Evolutionary conservation across 345 rosid genomes (phyloP).

Genomic region (Bruguiera sexangula): DNA sequence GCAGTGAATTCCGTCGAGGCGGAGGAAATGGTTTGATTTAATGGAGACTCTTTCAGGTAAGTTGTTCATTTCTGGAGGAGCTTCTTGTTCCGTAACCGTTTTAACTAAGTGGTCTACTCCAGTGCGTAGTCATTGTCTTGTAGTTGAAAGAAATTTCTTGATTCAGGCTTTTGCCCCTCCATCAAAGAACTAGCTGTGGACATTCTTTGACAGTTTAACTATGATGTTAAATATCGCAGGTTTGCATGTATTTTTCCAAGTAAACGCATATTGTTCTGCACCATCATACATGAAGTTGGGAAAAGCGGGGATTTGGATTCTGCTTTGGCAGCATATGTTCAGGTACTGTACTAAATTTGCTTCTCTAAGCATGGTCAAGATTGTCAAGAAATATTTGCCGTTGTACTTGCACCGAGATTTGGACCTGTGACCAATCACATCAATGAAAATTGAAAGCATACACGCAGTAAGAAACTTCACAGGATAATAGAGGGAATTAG

Average conservation of each 20-base stretch:
- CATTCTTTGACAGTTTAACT: conserved; percentile 5
- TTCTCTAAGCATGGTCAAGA: too few relatives aligned
- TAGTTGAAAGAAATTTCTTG: conserved; percentile 9
- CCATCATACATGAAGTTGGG: conserved; percentile 62
- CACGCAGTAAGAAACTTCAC: too few relatives aligned
- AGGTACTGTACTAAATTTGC: too few relatives aligned
- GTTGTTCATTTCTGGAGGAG: not conserved
- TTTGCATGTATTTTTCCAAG: conserved; percentile 63
- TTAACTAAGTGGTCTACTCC: not conserved
- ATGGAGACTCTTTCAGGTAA: conserved; percentile 76
- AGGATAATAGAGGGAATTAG: too few relatives aligned
- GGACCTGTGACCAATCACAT: too few relatives aligned
- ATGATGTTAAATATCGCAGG: conserved; percentile 33
- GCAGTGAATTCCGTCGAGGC: conserved; percentile 46
- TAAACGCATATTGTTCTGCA: conserved; percentile 61
- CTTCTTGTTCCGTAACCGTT: not conserved
- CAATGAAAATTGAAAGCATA: too few relatives aligned
- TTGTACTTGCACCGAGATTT: too few relatives aligned
- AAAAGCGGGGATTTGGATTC: conserved; percentile 67
- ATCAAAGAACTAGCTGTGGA: conserved; percentile 60
- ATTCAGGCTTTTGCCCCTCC: conserved; percentile 58
- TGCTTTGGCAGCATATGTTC: conserved; percentile 57
- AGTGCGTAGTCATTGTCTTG: not conserved
- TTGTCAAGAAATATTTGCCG: too few relatives aligned
- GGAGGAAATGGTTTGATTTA: conserved; percentile 45